A percentile compares a stretch with the other conserved stretches of the same genome.
These are phyloP conservation scores for Turnera subulata DNA, from an alignment of 345 rosid species.

Conservation along the genomic window DNA sequence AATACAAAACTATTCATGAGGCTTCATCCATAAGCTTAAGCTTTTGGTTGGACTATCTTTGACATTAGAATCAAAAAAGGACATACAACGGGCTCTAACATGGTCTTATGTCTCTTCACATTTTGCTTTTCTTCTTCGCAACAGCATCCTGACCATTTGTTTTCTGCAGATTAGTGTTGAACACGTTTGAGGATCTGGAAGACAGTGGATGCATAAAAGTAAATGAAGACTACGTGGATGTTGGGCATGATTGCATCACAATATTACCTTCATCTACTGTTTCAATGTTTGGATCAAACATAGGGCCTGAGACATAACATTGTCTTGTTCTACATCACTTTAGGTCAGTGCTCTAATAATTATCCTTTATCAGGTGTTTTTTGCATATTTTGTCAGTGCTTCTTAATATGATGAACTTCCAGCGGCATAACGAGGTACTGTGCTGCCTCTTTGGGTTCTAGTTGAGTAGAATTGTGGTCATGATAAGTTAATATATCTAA, in stretches of 20 bases:
- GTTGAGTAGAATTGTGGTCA: too few relatives aligned
- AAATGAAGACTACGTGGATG: conserved; percentile 73
- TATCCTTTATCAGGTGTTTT: conserved; percentile 51
- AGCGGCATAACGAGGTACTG: conserved; percentile 96
- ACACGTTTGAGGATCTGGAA: conserved; percentile 95
- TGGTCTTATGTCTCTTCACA: conserved; percentile 8
- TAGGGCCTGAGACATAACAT: conserved; percentile 50
- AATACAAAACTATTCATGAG: too few relatives aligned
- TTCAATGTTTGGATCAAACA: conserved; percentile 96
- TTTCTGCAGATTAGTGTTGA: conserved; percentile 69
- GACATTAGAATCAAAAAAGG: too few relatives aligned
- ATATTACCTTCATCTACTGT: conserved; percentile 88
- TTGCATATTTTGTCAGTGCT: conserved; percentile 81
- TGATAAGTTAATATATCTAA: too few relatives aligned
- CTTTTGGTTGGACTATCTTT: too few relatives aligned
- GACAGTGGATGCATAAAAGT: conserved; percentile 93
- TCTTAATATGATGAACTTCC: conserved; percentile 97
- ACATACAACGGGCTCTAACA: neutral
- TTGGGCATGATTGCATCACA: conserved; percentile 95
- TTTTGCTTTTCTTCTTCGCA: neutral
- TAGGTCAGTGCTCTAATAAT: conserved; percentile 6
- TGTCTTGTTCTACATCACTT: conserved; percentile 1
- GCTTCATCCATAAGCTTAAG: too few relatives aligned
- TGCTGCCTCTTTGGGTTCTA: too few relatives aligned
- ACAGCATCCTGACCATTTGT: neutral